Percentiles rank a stretch among this genome's conserved stretches.
Conservation (phyloP, 2,329 filamentous ascomycete species). For the Elsinoe fawcettii region DNA sequence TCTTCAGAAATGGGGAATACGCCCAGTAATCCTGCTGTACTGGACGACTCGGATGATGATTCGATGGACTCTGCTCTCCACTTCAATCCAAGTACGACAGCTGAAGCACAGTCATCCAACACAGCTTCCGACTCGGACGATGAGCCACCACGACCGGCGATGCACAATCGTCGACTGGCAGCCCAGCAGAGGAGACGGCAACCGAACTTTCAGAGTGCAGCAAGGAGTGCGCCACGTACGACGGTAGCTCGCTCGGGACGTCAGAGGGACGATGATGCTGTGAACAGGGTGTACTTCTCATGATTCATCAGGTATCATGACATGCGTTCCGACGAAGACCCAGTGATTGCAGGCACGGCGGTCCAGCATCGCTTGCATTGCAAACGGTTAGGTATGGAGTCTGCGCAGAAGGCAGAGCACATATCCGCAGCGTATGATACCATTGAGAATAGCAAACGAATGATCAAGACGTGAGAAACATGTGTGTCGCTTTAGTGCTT, state of each 20-base stretch:
- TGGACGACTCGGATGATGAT: background rate
- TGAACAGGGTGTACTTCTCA: background rate
- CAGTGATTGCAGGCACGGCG: too few species aligned
- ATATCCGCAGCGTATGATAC: background rate
- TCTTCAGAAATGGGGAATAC: background rate
- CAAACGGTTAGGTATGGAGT: background rate
- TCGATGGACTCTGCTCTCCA: background rate
- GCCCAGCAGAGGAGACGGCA: background rate
- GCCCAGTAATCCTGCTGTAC: background rate
- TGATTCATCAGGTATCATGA: background rate
- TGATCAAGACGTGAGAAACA: background rate
- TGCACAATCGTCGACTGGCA: background rate
- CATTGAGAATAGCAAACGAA: background rate
- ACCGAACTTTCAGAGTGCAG: constrained; percentile 4
- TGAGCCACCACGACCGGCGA: constrained; percentile 1
- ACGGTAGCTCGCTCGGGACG: background rate
- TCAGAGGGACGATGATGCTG: background rate
- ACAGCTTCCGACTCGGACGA: background rate
- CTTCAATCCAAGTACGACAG: background rate
- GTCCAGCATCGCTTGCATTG: background rate
- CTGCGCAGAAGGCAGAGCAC: too few species aligned
- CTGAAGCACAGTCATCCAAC: background rate
- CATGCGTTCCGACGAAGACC: too few species aligned
- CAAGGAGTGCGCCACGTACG: background rate
- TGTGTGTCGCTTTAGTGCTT: background rate